phyloP scores from a whole-genome alignment of 2,329 filamentous ascomycete species.

The Aspergillus unguis region DNA sequence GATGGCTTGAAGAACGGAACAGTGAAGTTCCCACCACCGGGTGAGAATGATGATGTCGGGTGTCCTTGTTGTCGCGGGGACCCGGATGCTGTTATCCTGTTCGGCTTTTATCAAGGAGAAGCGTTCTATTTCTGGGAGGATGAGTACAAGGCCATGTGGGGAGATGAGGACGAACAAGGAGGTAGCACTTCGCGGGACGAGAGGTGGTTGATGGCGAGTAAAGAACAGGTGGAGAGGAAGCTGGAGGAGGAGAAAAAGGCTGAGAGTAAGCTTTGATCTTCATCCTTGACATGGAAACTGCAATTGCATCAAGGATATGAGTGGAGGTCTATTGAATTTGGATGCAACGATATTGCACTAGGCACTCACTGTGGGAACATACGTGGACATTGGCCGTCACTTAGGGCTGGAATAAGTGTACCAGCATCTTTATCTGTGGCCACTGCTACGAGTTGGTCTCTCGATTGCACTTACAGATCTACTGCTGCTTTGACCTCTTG shows the following conservation, averaged over 20 bases:
- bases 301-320: not conserved
- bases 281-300: not conserved
- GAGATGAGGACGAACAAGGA: slow-evolving; percentile 7
- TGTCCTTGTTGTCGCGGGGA: slow-evolving; percentile 22
- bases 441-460: too few relatives aligned
- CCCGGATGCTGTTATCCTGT: slow-evolving; percentile 17
- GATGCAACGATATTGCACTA: too few relatives aligned
- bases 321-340: not conserved
- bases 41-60: not conserved
- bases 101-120: slow-evolving; percentile 10
- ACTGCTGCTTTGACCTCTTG: too few relatives aligned
- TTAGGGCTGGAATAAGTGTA: too few relatives aligned
- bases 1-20: slow-evolving; percentile 9
- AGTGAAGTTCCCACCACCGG: slow-evolving; percentile 1
- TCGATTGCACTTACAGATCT: too few relatives aligned
- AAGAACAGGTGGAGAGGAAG: slow-evolving; percentile 7
- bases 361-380: too few relatives aligned
- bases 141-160: slow-evolving; percentile 18
- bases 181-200: not conserved
- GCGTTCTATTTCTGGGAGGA: slow-evolving; percentile 17
- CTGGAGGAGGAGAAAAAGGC: not conserved
- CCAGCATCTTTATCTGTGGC: too few relatives aligned
- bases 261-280: not conserved
- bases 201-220: slow-evolving; percentile 3
- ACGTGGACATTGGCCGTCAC: too few relatives aligned